Percentiles rank a stretch among this genome's conserved stretches.
phyloP scores from a whole-genome alignment of 371 early-diverging fungal species.

The Mucor circinelloides region DNA sequence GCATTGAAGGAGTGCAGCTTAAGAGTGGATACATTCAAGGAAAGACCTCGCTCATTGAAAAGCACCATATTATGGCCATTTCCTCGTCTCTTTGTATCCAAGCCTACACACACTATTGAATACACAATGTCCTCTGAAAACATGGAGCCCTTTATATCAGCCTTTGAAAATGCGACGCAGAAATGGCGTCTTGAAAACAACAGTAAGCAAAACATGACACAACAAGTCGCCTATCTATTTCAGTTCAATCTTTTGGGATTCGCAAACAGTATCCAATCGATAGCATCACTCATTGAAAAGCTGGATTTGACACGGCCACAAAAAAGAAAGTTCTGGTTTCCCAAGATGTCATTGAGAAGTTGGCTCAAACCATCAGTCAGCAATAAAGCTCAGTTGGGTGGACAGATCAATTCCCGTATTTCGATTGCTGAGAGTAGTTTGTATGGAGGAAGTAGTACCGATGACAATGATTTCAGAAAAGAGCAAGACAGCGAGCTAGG shows the following conservation, averaged over 20 bases:
- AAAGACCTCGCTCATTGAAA: conserved; percentile 5
- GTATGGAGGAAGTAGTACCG: neutral
- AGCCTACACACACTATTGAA: neutral
- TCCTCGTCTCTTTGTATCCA: conserved; percentile 26
- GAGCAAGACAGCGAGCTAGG: conserved; percentile 6
- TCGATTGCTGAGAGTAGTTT: neutral
- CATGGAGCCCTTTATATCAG: neutral
- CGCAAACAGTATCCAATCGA: conserved; percentile 11
- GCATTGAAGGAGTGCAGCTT: neutral
- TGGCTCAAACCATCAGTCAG: conserved; percentile 21
- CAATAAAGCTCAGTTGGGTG: conserved; percentile 22
- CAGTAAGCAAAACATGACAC: neutral
- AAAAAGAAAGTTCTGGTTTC: conserved; percentile 23
- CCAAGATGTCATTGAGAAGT: conserved; percentile 16
- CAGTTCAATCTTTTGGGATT: conserved; percentile 28
- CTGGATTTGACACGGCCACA: conserved; percentile 11
- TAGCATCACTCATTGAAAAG: conserved; percentile 13
- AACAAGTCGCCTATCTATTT: conserved; percentile 5
- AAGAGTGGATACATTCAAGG: neutral
- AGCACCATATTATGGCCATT: conserved; percentile 44
- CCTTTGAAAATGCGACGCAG: neutral
- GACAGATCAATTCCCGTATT: neutral
- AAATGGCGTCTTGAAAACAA: neutral
- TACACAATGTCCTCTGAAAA: neutral
- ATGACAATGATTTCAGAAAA: neutral